Evolutionary conservation across 495 filamentous ascomycete species (phyloP).

Genomic region (Aspergillus kassunensis): DNA sequence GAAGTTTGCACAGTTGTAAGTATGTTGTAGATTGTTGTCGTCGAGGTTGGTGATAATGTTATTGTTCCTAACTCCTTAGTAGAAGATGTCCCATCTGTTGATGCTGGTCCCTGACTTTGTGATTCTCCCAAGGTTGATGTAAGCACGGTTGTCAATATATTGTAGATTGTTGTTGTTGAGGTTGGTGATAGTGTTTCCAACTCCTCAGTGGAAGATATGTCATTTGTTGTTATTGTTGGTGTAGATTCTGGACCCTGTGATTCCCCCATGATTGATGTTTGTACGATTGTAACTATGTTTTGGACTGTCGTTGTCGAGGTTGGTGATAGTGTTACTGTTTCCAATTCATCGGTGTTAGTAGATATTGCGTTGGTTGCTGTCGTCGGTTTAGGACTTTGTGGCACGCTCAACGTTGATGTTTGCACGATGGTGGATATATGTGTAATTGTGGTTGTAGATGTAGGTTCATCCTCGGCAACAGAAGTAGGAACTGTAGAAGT

Average conservation of each 20-base stretch:
- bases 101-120: too few relatives aligned
- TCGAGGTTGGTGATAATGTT: background rate
- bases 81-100: too few relatives aligned
- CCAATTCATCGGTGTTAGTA: too few relatives aligned
- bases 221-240: too few relatives aligned
- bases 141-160: background rate
- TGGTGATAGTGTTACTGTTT: background rate
- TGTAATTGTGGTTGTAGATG: constrained; percentile 2
- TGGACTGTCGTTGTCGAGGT: background rate
- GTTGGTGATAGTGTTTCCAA: too few relatives aligned
- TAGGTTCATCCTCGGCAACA: background rate
- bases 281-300: background rate
- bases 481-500: background rate
- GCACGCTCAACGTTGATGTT: background rate
- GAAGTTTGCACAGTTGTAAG: background rate
- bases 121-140: background rate
- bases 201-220: too few relatives aligned
- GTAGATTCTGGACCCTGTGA: background rate
- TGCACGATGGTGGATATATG: background rate
- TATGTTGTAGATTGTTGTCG: background rate
- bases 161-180: background rate
- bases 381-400: background rate
- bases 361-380: background rate
- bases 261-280: background rate
- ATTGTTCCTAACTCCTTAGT: too few relatives aligned